Percentiles rank a stretch among this genome's conserved stretches.
These are phyloP conservation scores for Westerdykella ornata DNA, from an alignment of 2,329 filamentous ascomycete species.

Conservation along the genomic window DNA sequence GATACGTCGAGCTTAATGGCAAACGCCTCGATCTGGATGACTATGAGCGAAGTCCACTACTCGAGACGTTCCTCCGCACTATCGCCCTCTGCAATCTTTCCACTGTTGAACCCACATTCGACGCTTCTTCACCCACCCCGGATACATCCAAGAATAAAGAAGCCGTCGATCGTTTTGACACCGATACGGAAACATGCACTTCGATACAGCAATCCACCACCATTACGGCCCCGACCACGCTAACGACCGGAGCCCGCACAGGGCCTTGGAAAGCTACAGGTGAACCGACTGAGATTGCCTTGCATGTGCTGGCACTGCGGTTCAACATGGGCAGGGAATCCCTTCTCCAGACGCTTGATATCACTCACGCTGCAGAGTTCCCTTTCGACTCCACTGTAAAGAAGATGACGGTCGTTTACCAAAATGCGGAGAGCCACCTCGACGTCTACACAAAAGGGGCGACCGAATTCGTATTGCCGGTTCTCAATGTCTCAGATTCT, in stretches of 20 bases:
- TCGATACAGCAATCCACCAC: slow-evolving; percentile 15
- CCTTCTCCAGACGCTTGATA: slow-evolving; percentile 21
- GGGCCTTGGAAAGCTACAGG: slow-evolving; percentile 30
- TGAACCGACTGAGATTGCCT: slow-evolving; percentile 37
- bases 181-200: slow-evolving; percentile 21
- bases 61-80: slow-evolving; percentile 30
- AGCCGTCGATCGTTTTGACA: slow-evolving; percentile 29
- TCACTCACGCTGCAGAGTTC: slow-evolving; percentile 34
- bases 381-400: slow-evolving; percentile 38
- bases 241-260: slow-evolving; percentile 5
- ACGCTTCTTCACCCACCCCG: slow-evolving; percentile 27
- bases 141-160: slow-evolving; percentile 48
- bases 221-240: slow-evolving; percentile 25
- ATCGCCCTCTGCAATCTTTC: slow-evolving; percentile 38
- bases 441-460: slow-evolving; percentile 38
- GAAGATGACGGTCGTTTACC: slow-evolving; percentile 38
- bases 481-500: slow-evolving; percentile 25
- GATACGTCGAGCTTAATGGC: slow-evolving; percentile 27
- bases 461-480: slow-evolving; percentile 33
- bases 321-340: slow-evolving; percentile 33
- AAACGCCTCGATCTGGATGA: slow-evolving; percentile 21
- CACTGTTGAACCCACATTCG: slow-evolving; percentile 25
- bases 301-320: slow-evolving; percentile 37
- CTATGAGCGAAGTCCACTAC: slow-evolving; percentile 13
- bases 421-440: slow-evolving; percentile 20